Evolutionary conservation across 495 filamentous ascomycete genomes (phyloP).

Genomic region (Aspergillus panamensis): DNA sequence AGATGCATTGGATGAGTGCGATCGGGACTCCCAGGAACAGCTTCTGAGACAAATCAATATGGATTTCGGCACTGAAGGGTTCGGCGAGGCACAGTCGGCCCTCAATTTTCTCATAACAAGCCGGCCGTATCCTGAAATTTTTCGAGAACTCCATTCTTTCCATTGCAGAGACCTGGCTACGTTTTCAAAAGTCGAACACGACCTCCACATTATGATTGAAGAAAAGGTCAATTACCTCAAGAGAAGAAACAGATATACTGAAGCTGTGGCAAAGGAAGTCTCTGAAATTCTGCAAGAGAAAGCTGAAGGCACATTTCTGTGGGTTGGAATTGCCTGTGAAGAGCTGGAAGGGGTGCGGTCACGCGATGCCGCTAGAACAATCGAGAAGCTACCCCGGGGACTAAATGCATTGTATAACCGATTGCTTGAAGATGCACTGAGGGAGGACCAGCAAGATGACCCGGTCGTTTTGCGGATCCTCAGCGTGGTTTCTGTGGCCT

Average conservation of each 20-base stretch:
- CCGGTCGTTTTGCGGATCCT: background rate
- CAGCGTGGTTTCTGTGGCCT: background rate
- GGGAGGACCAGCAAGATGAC: background rate
- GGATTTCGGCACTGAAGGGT: background rate
- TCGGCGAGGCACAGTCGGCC: background rate
- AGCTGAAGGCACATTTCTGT: conserved; percentile 33
- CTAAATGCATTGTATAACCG: conserved; percentile 17
- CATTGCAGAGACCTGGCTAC: conserved; percentile 12
- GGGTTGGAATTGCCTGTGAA: conserved; percentile 26
- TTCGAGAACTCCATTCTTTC: conserved; percentile 16
- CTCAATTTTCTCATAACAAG: conserved; percentile 22
- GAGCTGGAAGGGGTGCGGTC: conserved; percentile 14
- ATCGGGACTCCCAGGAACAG: conserved; percentile 15
- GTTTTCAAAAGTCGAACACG: conserved; percentile 13
- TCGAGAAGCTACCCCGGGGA: conserved; percentile 15
- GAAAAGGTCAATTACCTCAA: conserved; percentile 21
- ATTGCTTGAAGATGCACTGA: background rate
- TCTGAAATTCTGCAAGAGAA: conserved; percentile 21
- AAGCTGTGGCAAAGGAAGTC: conserved; percentile 10
- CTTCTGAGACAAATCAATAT: conserved; percentile 18
- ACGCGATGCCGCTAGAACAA: conserved; percentile 12
- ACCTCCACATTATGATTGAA: conserved; percentile 22
- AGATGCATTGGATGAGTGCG: conserved; percentile 33
- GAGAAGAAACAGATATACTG: conserved; percentile 18
- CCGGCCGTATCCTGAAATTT: conserved; percentile 25